A percentile compares a stretch with the other conserved stretches of the same genome.
phyloP scores from a whole-genome alignment of 1,284 basidiomycete genomes.

The Fistulina hepatica region DNA sequence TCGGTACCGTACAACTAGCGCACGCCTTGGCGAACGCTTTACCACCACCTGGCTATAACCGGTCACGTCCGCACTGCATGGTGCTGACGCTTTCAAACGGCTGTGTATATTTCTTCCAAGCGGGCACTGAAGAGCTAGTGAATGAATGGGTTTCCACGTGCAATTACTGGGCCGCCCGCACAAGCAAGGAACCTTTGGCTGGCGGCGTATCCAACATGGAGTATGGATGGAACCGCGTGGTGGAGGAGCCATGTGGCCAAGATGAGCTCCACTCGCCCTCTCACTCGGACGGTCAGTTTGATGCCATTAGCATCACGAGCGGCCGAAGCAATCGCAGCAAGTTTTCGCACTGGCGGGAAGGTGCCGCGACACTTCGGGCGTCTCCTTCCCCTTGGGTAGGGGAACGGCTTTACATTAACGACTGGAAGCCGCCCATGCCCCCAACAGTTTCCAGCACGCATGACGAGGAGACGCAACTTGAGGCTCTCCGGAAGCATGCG shows the following conservation, averaged over 20 bases:
- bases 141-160: constrained; percentile 98
- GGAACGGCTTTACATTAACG: constrained; percentile 78
- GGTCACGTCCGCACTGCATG: constrained; percentile 87
- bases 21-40: constrained; percentile 84
- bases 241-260: too few relatives aligned
- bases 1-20: constrained; percentile 73
- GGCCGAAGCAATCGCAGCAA: constrained; percentile 55
- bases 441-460: constrained; percentile 78
- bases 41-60: constrained; percentile 86
- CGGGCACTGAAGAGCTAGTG: constrained; percentile 93
- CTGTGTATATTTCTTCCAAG: constrained; percentile 92
- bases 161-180: constrained; percentile 97
- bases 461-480: constrained; percentile 85
- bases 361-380: constrained; percentile 48
- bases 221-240: constrained; percentile 89
- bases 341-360: constrained; percentile 57
- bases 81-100: constrained; percentile 85
- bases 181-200: constrained; percentile 84
- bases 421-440: constrained; percentile 87
- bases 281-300: constrained; percentile 49
- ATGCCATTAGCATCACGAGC: constrained; percentile 61
- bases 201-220: constrained; percentile 99
- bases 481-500: constrained; percentile 78
- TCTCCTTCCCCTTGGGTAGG: constrained; percentile 57
- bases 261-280: constrained; percentile 39